These are phyloP conservation scores for Apostasia shenzhenica DNA, from an alignment of 106 monocot species.

Conservation along the genomic window DNA sequence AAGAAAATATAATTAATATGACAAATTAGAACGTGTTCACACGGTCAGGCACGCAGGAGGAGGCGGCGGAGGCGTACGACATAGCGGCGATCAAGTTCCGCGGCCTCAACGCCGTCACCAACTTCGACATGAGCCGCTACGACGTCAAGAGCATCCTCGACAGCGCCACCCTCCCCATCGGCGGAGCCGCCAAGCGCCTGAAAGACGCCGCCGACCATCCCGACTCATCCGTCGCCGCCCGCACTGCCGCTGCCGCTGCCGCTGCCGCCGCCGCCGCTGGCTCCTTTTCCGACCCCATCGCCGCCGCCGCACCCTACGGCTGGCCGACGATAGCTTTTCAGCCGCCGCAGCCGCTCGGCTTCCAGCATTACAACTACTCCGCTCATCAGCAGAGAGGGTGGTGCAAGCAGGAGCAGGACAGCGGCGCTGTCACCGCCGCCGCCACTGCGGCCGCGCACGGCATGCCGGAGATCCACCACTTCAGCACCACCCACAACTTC, in stretches of 20 bases:
- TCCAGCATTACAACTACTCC: conserved; percentile 36
- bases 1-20: too few species aligned
- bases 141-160: conserved; percentile 97
- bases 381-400: conserved; percentile 19
- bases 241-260: conserved; percentile 10
- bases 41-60: conserved; percentile 81
- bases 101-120: conserved; percentile 92
- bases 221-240: conserved; percentile 20
- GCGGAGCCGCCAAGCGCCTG: conserved; percentile 85
- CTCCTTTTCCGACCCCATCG: conserved; percentile 19
- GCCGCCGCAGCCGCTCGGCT: conserved; percentile 26
- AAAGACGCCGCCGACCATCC: conserved; percentile 51
- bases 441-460: conserved; percentile 20
- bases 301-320: conserved; percentile 25
- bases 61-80: conserved; percentile 98
- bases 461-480: conserved; percentile 54
- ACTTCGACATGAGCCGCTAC: conserved; percentile 99
- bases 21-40: too few species aligned
- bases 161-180: conserved; percentile 86
- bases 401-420: conserved; percentile 75
- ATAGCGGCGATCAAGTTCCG: conserved; percentile 98
- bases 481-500: conserved; percentile 54
- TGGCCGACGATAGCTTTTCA: conserved; percentile 81
- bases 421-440: conserved; percentile 9
- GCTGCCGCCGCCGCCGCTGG: conserved; percentile 30